Evolutionary conservation across 2,329 filamentous ascomycete genomes (phyloP), one percentile per base, ranked within the genome.

Genomic region (Dactylonectria estremocensis): DNA sequence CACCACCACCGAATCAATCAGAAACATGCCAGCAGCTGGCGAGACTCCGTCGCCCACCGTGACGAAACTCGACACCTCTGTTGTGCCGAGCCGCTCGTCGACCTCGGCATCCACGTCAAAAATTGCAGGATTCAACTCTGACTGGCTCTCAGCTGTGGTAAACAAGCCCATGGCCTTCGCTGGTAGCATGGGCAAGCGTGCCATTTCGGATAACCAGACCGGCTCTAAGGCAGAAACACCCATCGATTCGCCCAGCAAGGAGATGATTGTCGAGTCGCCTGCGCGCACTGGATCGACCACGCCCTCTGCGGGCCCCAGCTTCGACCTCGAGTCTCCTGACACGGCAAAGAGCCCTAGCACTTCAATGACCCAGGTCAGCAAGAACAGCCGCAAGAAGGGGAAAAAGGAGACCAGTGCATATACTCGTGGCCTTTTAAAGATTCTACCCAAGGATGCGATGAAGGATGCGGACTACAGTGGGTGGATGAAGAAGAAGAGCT

Each of bases 401-500:
- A 99, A 99, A 84, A 97, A 98, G 79, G 92, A 94, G 65, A 99
- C 96, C 0, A 98, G 95, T 76, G 96, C 96, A 1, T 99, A 98
- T 81, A 93, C 91, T 18, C 92, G 93, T 33, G 96, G 96, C 0
- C 83, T 98, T 46, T 88, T 93, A 74, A 95, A 95, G 80, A 92
- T 95, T 67, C 84, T 89, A 0, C 96, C 96, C 0, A 86, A 90
- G 62, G 94, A 97, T 78, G 95, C 95, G 68, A 96, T 97, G 81
- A 84, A 90, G 69, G 91, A 90, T 68, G 95, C 94, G 62, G 95
- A 99, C 77, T 98, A 97, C 80, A 95, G 92, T 76, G 96, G 96
- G 1, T 99, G 96, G 96, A 99, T 99, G 96, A 98, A 96, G 86
- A 99, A 99, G 87, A 95, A 97, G 82, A 97, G 94, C 67, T 95